Evolutionary conservation across 768 basidiomycete genomes (phyloP).

Genomic region (Tylopilus vinaceipallidus): DNA sequence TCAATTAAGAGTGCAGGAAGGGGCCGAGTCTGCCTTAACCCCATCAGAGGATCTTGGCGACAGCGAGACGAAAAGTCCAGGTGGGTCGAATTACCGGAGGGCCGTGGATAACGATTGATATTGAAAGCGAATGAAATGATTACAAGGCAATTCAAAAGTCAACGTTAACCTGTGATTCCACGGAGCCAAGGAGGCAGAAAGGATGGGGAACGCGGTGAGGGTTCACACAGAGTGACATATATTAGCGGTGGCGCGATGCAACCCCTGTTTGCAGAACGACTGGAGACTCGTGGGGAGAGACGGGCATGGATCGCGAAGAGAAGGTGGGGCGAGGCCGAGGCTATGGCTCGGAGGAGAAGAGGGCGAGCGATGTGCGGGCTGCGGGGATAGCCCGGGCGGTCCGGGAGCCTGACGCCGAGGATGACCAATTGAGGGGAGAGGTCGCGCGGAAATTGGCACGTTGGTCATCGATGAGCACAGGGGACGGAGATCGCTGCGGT

Average conservation of each 20-base stretch:
- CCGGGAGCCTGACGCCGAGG: no score
- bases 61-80: not conserved
- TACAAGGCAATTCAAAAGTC: slow-evolving; percentile 1
- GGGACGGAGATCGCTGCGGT: not conserved
- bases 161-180: not conserved
- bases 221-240: slow-evolving; percentile 4
- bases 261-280: no score
- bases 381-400: slow-evolving; percentile 3
- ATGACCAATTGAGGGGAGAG: no score
- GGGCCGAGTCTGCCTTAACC: not conserved
- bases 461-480: not conserved
- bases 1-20: not conserved
- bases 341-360: not conserved
- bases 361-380: not conserved
- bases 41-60: not conserved
- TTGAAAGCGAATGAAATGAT: not conserved
- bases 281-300: not conserved
- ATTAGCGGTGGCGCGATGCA: slow-evolving; percentile 1
- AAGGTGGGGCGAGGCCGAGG: not conserved
- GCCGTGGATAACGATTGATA: not conserved
- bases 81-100: not conserved
- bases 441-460: slow-evolving; percentile 6
- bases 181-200: not conserved
- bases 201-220: not conserved
- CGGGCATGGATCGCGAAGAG: not conserved